A percentile compares a stretch with the other conserved stretches of the same genome.
Evolutionary conservation across 331 rosid species (phyloP).

Genomic region (Cydonia oblonga): DNA sequence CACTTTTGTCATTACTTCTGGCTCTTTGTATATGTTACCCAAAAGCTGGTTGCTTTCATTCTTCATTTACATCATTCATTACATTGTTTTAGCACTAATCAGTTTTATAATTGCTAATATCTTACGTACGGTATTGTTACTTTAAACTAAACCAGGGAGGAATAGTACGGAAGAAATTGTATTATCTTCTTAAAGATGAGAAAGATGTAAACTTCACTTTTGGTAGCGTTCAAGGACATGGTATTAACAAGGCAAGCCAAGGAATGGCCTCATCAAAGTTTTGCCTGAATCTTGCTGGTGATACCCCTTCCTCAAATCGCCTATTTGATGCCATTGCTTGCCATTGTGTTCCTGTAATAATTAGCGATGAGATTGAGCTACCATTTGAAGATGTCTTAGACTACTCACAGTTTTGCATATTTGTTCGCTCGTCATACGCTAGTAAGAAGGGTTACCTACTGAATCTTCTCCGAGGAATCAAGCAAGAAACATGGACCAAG

Average conservation of each 20-base stretch:
- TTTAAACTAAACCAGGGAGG: slow-evolving; percentile 59
- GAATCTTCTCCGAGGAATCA: slow-evolving; percentile 56
- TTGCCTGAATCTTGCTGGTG: slow-evolving; percentile 92
- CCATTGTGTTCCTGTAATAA: slow-evolving; percentile 87
- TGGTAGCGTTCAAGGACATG: slow-evolving; percentile 59
- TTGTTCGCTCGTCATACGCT: slow-evolving; percentile 55
- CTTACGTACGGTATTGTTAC: neutral
- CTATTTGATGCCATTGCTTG: slow-evolving; percentile 87
- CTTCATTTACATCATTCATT: neutral
- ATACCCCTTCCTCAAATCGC: slow-evolving; percentile 90
- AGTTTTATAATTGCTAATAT: neutral
- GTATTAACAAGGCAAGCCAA: slow-evolving; percentile 52
- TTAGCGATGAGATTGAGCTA: slow-evolving; percentile 84
- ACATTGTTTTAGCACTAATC: neutral
- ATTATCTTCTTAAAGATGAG: slow-evolving; percentile 81
- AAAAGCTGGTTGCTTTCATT: neutral
- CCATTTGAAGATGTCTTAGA: slow-evolving; percentile 82
- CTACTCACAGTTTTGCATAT: slow-evolving; percentile 70
- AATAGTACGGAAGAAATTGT: slow-evolving; percentile 73
- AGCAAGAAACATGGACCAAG: slow-evolving; percentile 50
- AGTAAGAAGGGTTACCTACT: slow-evolving; percentile 52
- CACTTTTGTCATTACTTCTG: neutral
- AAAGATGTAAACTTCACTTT: slow-evolving; percentile 60
- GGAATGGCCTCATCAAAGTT: slow-evolving; percentile 85
- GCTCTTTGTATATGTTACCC: neutral